A percentile compares a stretch with the other conserved stretches of the same genome.
Evolutionary conservation across 148 eudicot species (phyloP).

Genomic region (Polygonum maritimum): DNA sequence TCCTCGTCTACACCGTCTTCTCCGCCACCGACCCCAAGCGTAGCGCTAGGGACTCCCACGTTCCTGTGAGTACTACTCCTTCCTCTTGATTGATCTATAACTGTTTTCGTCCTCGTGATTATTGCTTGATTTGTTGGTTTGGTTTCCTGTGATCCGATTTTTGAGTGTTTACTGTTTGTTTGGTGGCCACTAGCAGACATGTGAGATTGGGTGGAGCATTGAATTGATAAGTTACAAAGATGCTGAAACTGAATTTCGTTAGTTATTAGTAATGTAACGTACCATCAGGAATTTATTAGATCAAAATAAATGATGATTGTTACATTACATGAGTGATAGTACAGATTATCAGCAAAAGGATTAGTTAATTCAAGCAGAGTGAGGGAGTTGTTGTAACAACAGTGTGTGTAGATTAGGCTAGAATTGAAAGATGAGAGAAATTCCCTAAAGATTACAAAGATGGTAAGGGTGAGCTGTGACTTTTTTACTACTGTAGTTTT

Average conservation of each 20-base stretch:
- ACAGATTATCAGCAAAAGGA: too few relatives aligned
- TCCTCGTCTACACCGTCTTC: slow-evolving; percentile 17
- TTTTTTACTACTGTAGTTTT: neutral
- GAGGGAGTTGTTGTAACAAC: neutral
- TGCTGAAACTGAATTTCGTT: too few relatives aligned
- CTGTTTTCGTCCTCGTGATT: neutral
- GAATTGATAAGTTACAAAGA: neutral
- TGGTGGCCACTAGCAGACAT: neutral
- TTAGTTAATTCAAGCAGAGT: too few relatives aligned
- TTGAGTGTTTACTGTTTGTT: neutral
- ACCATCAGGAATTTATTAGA: too few relatives aligned
- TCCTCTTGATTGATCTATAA: neutral
- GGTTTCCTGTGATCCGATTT: neutral
- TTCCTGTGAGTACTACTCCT: slow-evolving; percentile 9
- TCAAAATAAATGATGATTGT: neutral
- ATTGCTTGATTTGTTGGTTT: neutral
- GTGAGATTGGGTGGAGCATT: neutral
- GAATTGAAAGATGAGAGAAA: neutral
- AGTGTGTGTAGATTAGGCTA: neutral
- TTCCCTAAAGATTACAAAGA: neutral
- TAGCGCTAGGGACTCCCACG: slow-evolving; percentile 16
- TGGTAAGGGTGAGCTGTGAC: neutral
- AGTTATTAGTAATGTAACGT: too few relatives aligned
- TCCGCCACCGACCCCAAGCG: slow-evolving; percentile 20
- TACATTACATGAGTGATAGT: too few relatives aligned